phyloP scores from a whole-genome alignment of 148 eudicot genomes.

The Simmondsia chinensis region DNA sequence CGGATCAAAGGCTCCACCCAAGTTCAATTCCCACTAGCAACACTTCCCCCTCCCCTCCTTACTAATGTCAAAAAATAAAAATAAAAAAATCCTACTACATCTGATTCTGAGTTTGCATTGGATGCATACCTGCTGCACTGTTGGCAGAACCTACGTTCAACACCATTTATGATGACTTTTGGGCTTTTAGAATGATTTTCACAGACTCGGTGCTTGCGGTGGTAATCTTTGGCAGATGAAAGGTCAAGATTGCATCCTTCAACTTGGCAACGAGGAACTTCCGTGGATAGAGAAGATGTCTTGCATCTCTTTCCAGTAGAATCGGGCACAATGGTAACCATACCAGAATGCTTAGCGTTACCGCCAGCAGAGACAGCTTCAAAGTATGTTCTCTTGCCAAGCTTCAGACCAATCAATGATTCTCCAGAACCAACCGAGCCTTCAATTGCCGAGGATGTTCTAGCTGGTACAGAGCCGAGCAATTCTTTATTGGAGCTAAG shows the following conservation, averaged over 20 bases:
- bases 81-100: background rate
- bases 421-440: slow-evolving; percentile 69
- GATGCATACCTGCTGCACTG: slow-evolving; percentile 89
- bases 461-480: slow-evolving; percentile 23
- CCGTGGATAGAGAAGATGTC: slow-evolving; percentile 26
- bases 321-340: slow-evolving; percentile 26
- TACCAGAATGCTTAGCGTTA: slow-evolving; percentile 28
- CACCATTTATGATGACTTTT: slow-evolving; percentile 62
- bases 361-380: slow-evolving; percentile 40
- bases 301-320: slow-evolving; percentile 42
- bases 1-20: no score
- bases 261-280: slow-evolving; percentile 62
- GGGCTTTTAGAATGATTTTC: slow-evolving; percentile 73
- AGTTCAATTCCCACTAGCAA: no score
- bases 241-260: slow-evolving; percentile 87
- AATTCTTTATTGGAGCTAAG: slow-evolving; percentile 29
- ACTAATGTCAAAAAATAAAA: no score
- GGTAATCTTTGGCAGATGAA: slow-evolving; percentile 78
- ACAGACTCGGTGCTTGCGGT: slow-evolving; percentile 83
- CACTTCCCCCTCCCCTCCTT: no score
- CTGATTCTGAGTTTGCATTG: background rate
- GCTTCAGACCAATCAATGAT: slow-evolving; percentile 71
- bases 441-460: slow-evolving; percentile 35
- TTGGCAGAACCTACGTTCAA: slow-evolving; percentile 91
- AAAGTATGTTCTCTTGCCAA: slow-evolving; percentile 74